phyloP scores from a whole-genome alignment of 2,329 filamentous ascomycete species.

The Boeremia exigua region DNA sequence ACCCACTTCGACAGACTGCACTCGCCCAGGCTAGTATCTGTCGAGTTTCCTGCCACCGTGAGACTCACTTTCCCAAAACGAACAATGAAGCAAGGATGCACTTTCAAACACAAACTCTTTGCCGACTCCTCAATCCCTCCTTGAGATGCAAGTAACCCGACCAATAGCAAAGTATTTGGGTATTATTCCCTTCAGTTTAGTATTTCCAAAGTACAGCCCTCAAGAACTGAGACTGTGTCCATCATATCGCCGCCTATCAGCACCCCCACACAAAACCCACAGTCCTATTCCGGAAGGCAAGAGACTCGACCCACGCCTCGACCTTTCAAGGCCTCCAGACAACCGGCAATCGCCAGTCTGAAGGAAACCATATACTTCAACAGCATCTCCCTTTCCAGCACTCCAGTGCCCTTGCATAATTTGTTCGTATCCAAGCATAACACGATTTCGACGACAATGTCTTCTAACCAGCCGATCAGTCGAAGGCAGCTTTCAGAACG shows the following conservation, averaged over 20 bases:
- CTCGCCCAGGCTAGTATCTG: not conserved
- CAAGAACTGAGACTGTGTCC: too few species aligned
- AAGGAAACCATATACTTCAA: not conserved
- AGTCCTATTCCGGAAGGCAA: not conserved
- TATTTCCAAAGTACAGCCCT: not conserved
- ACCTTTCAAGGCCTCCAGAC: not conserved
- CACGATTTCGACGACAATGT: too few species aligned
- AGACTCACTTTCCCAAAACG: constrained; percentile 1
- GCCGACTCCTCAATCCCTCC: not conserved
- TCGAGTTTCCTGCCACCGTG: not conserved
- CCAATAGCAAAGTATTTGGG: constrained; percentile 1
- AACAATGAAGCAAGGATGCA: constrained; percentile 1
- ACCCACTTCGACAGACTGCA: not conserved
- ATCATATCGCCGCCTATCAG: too few species aligned
- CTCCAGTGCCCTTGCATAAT: not conserved
- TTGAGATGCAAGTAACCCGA: constrained; percentile 5
- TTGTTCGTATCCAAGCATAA: not conserved
- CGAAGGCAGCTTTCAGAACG: constrained; percentile 14
- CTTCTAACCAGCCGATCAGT: not conserved
- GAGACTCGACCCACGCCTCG: not conserved
- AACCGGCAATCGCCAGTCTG: not conserved
- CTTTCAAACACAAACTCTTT: not conserved
- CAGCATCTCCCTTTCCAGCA: not conserved
- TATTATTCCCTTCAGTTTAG: not conserved
- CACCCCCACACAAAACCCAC: not conserved